These are phyloP conservation scores for Candida ipomoeae DNA, from an alignment of 805 yeast species.

Conservation along the genomic window DNA sequence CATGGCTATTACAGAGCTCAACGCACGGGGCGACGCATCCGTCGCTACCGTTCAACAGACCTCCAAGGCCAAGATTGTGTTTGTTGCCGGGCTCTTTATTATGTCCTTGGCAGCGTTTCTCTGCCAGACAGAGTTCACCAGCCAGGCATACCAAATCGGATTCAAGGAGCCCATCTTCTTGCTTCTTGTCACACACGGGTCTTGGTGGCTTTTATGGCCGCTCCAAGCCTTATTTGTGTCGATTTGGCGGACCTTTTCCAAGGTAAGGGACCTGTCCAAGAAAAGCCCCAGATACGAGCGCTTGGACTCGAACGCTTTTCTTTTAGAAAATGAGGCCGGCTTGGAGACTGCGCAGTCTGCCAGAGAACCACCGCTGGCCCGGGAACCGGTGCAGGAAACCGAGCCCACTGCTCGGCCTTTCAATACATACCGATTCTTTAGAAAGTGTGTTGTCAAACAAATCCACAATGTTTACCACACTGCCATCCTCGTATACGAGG, in stretches of 20 bases:
- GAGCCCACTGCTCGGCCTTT: slow-evolving; percentile 7
- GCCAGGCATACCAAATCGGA: slow-evolving; percentile 55
- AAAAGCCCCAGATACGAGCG: slow-evolving; percentile 23
- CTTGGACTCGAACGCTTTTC: slow-evolving; percentile 27
- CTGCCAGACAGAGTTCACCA: slow-evolving; percentile 74
- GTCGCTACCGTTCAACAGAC: slow-evolving; percentile 22
- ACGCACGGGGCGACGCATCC: slow-evolving; percentile 19
- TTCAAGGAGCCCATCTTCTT: slow-evolving; percentile 69
- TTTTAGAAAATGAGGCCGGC: slow-evolving; percentile 19
- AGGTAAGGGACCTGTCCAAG: slow-evolving; percentile 14
- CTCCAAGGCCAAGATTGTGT: slow-evolving; percentile 36
- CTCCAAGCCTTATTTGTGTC: slow-evolving; percentile 53
- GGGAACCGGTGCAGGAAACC: slow-evolving; percentile 2
- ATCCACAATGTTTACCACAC: slow-evolving; percentile 44
- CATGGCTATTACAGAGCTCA: slow-evolving; percentile 36
- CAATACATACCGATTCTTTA: slow-evolving; percentile 27
- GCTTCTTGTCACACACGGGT: slow-evolving; percentile 68
- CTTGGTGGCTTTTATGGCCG: slow-evolving; percentile 75
- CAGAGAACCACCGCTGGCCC: slow-evolving; percentile 8
- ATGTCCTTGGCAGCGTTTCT: slow-evolving; percentile 56
- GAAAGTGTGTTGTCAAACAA: slow-evolving; percentile 37
- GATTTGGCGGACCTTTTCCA: slow-evolving; percentile 38
- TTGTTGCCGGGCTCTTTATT: slow-evolving; percentile 30
- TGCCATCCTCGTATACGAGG: slow-evolving; percentile 39
- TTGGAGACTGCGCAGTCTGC: slow-evolving; percentile 5